A percentile compares a stretch with the other conserved stretches of the same genome.
These are phyloP conservation scores for Cucurbitaria berberidis DNA, from an alignment of 2,329 filamentous ascomycete species.

Conservation along the genomic window DNA sequence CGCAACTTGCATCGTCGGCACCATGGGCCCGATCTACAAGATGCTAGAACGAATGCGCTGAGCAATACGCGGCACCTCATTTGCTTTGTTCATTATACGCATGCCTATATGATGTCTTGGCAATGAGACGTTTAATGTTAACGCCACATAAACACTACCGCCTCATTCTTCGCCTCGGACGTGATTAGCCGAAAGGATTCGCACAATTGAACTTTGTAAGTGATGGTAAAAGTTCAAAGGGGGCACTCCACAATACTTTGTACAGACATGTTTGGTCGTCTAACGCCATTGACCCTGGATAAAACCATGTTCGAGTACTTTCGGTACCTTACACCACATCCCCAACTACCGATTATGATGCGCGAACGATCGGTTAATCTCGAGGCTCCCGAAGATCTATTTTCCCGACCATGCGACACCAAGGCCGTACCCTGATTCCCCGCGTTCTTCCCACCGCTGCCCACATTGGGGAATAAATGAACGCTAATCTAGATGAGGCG, in stretches of 20 bases:
- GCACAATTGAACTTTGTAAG: no score
- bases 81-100: conserved; percentile 5
- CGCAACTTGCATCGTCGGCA: neutral
- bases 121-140: neutral
- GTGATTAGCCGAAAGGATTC: neutral
- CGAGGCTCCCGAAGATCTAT: neutral
- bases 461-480: conserved; percentile 26
- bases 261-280: neutral
- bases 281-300: neutral
- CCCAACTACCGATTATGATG: conserved; percentile 8
- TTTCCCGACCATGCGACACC: conserved; percentile 7
- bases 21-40: conserved; percentile 4
- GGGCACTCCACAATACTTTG: neutral
- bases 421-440: conserved; percentile 8
- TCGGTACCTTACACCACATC: neutral
- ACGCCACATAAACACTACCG: neutral
- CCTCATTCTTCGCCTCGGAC: neutral
- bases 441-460: conserved; percentile 22
- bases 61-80: conserved; percentile 5
- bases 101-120: conserved; percentile 6
- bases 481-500: conserved; percentile 25
- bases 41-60: neutral
- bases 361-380: conserved; percentile 6
- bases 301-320: neutral
- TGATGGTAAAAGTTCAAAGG: no score